Evolutionary conservation across 1,139 yeast species (phyloP), one percentile per base, ranked within the genome.

Genomic region (Geotrichum fermentans): DNA sequence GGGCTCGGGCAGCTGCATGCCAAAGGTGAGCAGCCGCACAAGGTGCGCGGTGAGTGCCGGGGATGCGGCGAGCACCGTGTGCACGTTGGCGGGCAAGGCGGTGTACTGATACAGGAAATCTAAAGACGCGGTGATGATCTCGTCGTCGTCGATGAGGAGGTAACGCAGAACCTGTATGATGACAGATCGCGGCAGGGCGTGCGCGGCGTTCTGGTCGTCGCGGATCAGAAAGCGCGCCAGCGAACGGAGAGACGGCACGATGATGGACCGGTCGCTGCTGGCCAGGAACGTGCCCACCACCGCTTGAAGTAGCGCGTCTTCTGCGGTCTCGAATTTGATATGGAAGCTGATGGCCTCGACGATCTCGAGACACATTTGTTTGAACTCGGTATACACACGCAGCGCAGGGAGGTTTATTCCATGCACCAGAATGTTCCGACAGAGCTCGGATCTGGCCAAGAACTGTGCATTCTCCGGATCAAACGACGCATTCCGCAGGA

Each of bases 261-360:
- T 47, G 14, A 65, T 55, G 13, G 68, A 63, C 17, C 75, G 62
- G 51, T 72, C 76, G 7, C 58, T 58, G 22, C 62, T 53, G 51
- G 34, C n/a, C 34, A 8, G 17, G 4, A 64, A 53, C 13, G 67
- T 56, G 2, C 16, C 17, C 5, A 43, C 22, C n/a, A 56, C 46
- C 17, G 61, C 58, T 13, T 47, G 44, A 40, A 70, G 65, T 21
- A 71, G 57, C 13, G 71, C 68, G 28, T 74, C 70, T 55, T 74
- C 72, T 29, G 77, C 74, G 8, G 74, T 73, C 33, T 82, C 83
- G 32, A 94, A 92, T 13, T 88, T 81, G 58, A 86, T 75, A 65
- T 86, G 87, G 46, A 96, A 84, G 5, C 92, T 82, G 42, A 89
- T 77, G 2, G 92, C 82, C 63, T 92, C 98, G 48, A 87, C 76